Evolutionary conservation across 2,329 filamentous ascomycete genomes (phyloP).

Genomic region (Clarireedia hainanense): DNA sequence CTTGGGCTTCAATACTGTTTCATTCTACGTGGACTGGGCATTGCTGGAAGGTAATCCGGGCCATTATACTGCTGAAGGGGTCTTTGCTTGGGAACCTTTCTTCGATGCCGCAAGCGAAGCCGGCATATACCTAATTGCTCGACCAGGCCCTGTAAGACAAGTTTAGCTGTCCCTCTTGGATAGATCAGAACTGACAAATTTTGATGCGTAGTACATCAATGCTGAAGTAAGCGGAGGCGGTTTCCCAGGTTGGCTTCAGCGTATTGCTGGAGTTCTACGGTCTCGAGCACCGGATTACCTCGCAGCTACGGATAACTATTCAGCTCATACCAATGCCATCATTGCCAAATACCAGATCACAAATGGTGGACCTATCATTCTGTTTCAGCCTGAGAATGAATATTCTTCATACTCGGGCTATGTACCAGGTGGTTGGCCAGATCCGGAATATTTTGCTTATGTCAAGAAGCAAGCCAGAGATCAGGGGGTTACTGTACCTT

Average conservation of each 20-base stretch:
- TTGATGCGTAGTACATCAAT: conserved; percentile 57
- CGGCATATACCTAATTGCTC: conserved; percentile 68
- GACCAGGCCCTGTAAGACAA: conserved; percentile 25
- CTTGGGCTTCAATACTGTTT: conserved; percentile 70
- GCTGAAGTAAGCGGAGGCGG: conserved; percentile 70
- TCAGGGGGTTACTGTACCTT: conserved; percentile 64
- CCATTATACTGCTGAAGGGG: conserved; percentile 59
- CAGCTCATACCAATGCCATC: conserved; percentile 47
- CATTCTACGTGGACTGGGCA: conserved; percentile 75
- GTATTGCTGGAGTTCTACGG: conserved; percentile 56
- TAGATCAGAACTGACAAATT: neutral
- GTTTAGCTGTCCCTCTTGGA: neutral
- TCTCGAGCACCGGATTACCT: conserved; percentile 56
- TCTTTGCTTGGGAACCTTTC: conserved; percentile 67
- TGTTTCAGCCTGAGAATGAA: conserved; percentile 78
- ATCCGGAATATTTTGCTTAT: conserved; percentile 61
- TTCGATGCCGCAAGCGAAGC: conserved; percentile 66
- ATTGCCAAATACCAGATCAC: conserved; percentile 75
- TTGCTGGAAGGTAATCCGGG: conserved; percentile 67
- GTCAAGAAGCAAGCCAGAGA: conserved; percentile 60
- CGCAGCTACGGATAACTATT: conserved; percentile 57
- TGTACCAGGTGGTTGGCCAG: conserved; percentile 48
- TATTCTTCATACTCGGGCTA: conserved; percentile 48
- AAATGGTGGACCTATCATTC: conserved; percentile 71
- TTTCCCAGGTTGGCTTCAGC: conserved; percentile 72